phyloP scores from a whole-genome alignment of 768 basidiomycete genomes.

The Podaxis rugospora region DNA sequence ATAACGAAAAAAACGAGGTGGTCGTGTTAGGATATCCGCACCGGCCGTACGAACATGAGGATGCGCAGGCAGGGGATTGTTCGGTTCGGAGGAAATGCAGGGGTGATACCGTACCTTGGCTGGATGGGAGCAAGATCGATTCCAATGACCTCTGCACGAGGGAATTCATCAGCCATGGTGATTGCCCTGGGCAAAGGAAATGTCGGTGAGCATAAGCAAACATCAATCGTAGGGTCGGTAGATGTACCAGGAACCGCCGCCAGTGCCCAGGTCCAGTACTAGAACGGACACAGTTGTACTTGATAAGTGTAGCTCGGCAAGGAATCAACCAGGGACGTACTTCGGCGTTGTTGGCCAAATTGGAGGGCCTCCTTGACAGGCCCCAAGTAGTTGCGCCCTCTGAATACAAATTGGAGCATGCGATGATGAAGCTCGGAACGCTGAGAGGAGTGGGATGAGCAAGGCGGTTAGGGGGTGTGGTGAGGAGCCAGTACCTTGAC shows the following conservation, averaged over 20 bases:
- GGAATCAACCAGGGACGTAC: conserved; percentile 20
- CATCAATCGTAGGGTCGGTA: conserved; percentile 3
- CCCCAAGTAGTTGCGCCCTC: conserved; percentile 61
- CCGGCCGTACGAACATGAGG: conserved; percentile 10
- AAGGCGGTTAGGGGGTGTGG: background rate
- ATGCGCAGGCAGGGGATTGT: conserved; percentile 17
- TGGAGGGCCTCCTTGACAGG: conserved; percentile 56
- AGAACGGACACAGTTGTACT: background rate
- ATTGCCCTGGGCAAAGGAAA: conserved; percentile 47
- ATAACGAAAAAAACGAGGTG: conserved; percentile 10
- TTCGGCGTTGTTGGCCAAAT: conserved; percentile 41
- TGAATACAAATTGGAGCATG: conserved; percentile 62
- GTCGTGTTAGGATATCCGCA: conserved; percentile 3
- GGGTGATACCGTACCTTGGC: conserved; percentile 43
- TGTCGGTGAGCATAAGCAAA: conserved; percentile 5
- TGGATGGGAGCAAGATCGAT: conserved; percentile 72
- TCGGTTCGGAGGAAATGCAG: conserved; percentile 13
- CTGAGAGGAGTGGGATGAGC: conserved; percentile 26
- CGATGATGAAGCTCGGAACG: conserved; percentile 61
- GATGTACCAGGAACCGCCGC: conserved; percentile 55
- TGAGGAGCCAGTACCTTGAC: conserved; percentile 38
- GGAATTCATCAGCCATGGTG: conserved; percentile 72
- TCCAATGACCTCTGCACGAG: conserved; percentile 59
- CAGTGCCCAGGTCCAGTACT: conserved; percentile 70
- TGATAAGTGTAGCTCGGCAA: background rate